Base-by-base conservation (phyloP, 495 filamentous ascomycete species). In the Neurospora sublineolata region DNA sequence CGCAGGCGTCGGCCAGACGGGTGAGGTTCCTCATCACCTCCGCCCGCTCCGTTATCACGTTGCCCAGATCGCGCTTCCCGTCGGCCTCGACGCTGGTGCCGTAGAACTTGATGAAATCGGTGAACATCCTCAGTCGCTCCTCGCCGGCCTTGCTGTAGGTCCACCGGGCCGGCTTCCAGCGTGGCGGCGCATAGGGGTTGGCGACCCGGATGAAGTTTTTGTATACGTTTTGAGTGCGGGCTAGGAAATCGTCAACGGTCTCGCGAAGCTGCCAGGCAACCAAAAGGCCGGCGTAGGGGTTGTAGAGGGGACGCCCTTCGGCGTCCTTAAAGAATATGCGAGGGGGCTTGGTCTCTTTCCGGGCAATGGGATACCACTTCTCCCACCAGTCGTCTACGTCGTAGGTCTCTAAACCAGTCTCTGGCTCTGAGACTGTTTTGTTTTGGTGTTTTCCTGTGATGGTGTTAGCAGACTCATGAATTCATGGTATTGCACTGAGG, bases 201-300 rank as follows among this genome's bases (percentile, higher is more conserved):
- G 79, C 80, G 70, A 89, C 84, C 82, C 84, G 91, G 44, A 96
- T 90, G 52, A 64, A 64, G 27, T 11, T 2, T 30, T 14, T 14
- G 3, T 1, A 9, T 8, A 64, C 14, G 52, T 64, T 64, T 36
- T 14, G 2, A 16, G 52, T 64, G 14, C 92, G 89, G 4, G 79
- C 72, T 3, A 94, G 78, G 73, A 96, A 96, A 0, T 84, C 79
- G 11, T 82, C 74, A 42, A 91, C 79, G 16, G 86, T 83, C 76
- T 96, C 93, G 46, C 77, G 79, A 37, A 87, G 79, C 71, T 89
- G 87, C 74, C 83, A 82, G 36, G 79, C 86, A 72, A 77, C 80
- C 44, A 75, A 74, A 12, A 75, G 71, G 71, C 77, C 79, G 71
- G 79, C 80, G 75, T 81, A 87, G 0, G 75, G 79, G 76, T 90